These are phyloP conservation scores for Alopecurus myosuroides DNA, from an alignment of 176 grass and related monocot genomes.

Conservation along the genomic window DNA sequence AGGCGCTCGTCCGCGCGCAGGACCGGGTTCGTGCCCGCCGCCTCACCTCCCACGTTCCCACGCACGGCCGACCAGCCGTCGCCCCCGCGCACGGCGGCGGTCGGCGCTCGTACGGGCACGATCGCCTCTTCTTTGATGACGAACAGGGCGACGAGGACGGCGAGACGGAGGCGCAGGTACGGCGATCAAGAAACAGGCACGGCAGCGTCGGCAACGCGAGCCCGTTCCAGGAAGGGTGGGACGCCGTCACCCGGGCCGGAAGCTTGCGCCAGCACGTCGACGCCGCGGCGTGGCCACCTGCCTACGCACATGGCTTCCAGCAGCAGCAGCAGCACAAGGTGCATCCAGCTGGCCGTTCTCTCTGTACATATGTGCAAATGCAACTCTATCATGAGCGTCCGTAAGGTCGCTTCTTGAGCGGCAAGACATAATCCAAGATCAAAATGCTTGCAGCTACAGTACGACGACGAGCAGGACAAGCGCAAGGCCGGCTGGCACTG, in stretches of 20 bases:
- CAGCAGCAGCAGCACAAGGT: slow-evolving; percentile 15
- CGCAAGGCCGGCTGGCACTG: slow-evolving; percentile 52
- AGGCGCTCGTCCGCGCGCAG: slow-evolving; percentile 74
- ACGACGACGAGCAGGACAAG: slow-evolving; percentile 25
- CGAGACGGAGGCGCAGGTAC: not conserved
- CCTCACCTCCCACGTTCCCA: slow-evolving; percentile 4
- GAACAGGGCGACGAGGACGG: not conserved
- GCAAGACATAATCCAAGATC: not conserved
- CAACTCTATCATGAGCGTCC: not conserved
- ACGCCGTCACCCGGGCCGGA: slow-evolving; percentile 13
- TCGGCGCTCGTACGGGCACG: not conserved
- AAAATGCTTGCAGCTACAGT: slow-evolving; percentile 15
- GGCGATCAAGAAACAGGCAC: not conserved
- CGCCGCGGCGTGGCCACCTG: slow-evolving; percentile 15
- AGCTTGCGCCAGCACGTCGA: slow-evolving; percentile 34
- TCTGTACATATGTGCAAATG: not conserved
- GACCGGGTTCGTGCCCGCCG: slow-evolving; percentile 63
- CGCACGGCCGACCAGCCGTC: not conserved
- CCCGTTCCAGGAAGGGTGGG: slow-evolving; percentile 26
- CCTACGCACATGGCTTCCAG: slow-evolving; percentile 46
- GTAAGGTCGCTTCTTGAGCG: not conserved
- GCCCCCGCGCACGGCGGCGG: not conserved
- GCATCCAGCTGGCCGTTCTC: not conserved
- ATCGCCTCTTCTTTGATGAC: not conserved
- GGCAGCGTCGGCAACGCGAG: not conserved